Evolutionary conservation across 2,329 filamentous ascomycete species (phyloP).

Genomic region (Ascochyta pisi): DNA sequence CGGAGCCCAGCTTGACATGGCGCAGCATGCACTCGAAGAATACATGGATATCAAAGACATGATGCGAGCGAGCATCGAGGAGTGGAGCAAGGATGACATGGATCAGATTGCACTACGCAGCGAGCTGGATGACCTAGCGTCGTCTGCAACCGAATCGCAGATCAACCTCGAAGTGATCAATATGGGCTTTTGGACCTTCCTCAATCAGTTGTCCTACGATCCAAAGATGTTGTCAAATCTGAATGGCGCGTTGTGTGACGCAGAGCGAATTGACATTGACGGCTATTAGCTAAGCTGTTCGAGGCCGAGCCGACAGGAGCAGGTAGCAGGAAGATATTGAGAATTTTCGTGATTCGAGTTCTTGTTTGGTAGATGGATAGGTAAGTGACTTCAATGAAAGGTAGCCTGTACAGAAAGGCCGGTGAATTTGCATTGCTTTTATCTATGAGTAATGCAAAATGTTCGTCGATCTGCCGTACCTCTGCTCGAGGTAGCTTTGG

Average conservation of each 20-base stretch:
- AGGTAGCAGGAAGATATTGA: no score
- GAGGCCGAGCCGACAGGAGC: neutral
- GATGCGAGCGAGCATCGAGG: neutral
- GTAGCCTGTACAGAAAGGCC: no score
- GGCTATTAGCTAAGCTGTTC: neutral
- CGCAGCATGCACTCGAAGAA: conserved; percentile 5
- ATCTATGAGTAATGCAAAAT: no score
- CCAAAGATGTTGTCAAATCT: conserved; percentile 10
- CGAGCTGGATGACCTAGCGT: conserved; percentile 5
- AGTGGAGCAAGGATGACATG: neutral
- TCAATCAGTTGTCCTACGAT: conserved; percentile 5
- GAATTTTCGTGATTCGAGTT: neutral
- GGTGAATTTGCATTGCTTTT: no score
- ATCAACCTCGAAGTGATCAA: conserved; percentile 1
- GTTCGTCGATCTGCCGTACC: no score
- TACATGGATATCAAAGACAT: neutral
- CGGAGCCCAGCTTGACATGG: neutral
- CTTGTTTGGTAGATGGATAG: neutral
- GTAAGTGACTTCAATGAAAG: neutral
- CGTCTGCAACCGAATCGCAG: neutral
- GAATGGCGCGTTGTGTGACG: conserved; percentile 6
- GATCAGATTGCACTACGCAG: conserved; percentile 1
- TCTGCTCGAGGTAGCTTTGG: no score
- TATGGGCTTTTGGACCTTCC: conserved; percentile 3
- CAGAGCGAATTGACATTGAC: neutral